Evolutionary conservation across 257 asterid species (phyloP).

Genomic region (Perilla frutescens): DNA sequence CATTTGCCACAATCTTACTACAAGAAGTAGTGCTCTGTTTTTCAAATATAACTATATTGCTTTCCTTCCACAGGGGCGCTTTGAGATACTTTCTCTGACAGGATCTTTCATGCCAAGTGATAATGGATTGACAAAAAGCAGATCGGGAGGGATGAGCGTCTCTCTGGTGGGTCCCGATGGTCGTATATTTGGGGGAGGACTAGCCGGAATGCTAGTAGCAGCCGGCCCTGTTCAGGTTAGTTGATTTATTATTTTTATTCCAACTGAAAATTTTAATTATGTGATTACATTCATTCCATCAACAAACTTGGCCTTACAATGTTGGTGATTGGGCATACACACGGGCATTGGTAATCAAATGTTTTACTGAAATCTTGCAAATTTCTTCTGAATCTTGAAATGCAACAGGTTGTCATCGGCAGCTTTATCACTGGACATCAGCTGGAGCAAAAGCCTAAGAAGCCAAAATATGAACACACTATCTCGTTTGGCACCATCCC

Average conservation of each 20-base stretch:
- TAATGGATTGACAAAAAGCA: constrained; percentile 72
- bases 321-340: neutral
- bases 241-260: neutral
- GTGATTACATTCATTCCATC: neutral
- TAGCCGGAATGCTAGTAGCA: constrained; percentile 91
- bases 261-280: neutral
- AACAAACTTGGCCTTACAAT: neutral
- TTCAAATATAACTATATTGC: constrained; percentile 10
- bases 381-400: constrained; percentile 20
- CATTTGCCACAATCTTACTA: neutral
- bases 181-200: constrained; percentile 93
- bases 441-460: constrained; percentile 61
- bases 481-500: constrained; percentile 51
- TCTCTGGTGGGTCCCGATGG: constrained; percentile 92
- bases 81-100: constrained; percentile 78
- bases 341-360: no score
- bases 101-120: constrained; percentile 85
- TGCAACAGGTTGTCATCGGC: constrained; percentile 77
- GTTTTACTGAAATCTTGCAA: no score
- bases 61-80: constrained; percentile 67
- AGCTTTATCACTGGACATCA: constrained; percentile 64
- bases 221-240: constrained; percentile 90
- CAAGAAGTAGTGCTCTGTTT: neutral
- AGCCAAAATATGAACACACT: constrained; percentile 62
- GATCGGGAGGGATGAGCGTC: constrained; percentile 95